Base-by-base conservation (phyloP, 495 filamentous ascomycete species). In the Annulohypoxylon bovei region DNA sequence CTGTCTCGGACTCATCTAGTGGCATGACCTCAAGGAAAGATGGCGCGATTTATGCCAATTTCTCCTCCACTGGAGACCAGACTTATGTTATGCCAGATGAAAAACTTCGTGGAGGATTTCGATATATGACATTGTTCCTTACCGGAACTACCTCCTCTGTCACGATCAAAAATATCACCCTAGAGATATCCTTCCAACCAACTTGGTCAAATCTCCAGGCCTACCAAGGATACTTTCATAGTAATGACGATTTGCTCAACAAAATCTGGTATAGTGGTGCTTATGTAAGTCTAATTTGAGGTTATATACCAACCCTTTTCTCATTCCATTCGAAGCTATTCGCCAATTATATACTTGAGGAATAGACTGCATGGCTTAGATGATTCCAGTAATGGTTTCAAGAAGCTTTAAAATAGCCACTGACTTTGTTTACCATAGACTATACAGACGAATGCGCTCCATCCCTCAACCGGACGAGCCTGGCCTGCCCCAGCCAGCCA, bases 141-240 rank as follows among this genome's bases (percentile, higher is more conserved):
- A 61, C 80, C 3, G 79, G 79, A n/a, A 46, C 67, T 2, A 65
- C 54, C 5, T 67, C 80, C 12, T 80, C 68, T 23, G 77, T 86
- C 4, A 67, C 79, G 2, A 67, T 87, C 30, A 76, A 75, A 1
- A 75, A 83, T 52, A 68, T 88, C 16, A 79, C 59, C 33, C 65
- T 89, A 22, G 84, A 87, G 42, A 68, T 90, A 18, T 80, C 76
- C 5, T 90, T 90, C 62, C 86, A 89, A 53, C 89, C 89, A 5
- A 90, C 88, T 3, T 90, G 87, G 88, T 82, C 88, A 6, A 88
- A 90, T 70, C 78, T 89, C 14, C 79, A 79, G 20, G 88, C 87
- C 3, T 89, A 90, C 54, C 86, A 87, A 68, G 88, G 88, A 8
- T 90, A 89, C 62, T 90, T 90, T 62, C 83, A 89, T 65, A 85